Evolutionary conservation across 345 rosid genomes (phyloP).

Genomic region (Nephelium lappaceum): DNA sequence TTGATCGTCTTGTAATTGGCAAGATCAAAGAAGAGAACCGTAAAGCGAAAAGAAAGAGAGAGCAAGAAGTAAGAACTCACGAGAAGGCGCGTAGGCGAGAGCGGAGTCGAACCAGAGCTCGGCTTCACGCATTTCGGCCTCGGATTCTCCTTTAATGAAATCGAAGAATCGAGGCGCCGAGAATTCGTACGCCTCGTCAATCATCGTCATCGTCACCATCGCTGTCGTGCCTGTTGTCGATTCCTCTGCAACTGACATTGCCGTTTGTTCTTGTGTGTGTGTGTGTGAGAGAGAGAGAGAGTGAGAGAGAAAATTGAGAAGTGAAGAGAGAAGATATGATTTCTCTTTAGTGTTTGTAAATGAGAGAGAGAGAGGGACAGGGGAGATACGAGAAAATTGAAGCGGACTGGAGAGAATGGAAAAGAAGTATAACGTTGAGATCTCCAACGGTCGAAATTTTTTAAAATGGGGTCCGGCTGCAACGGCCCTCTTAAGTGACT

Average conservation of each 20-base stretch:
- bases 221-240: constrained; percentile 12
- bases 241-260: constrained; percentile 34
- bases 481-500: constrained; percentile 37
- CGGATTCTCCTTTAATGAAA: constrained; percentile 68
- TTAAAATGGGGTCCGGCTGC: constrained; percentile 30
- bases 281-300: neutral
- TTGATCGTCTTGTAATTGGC: neutral
- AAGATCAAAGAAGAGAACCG: neutral
- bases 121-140: constrained; percentile 61
- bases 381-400: neutral
- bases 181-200: constrained; percentile 82
- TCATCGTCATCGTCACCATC: constrained; percentile 29
- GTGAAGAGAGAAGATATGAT: neutral
- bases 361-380: neutral
- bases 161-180: constrained; percentile 91
- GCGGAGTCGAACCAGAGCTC: constrained; percentile 90
- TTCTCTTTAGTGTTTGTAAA: neutral
- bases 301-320: neutral
- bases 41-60: neutral
- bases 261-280: constrained; percentile 3
- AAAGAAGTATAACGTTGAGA: constrained; percentile 32
- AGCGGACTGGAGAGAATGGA: constrained; percentile 7
- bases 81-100: constrained; percentile 85
- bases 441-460: constrained; percentile 69
- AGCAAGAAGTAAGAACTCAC: constrained; percentile 46